phyloP scores from a whole-genome alignment of 441 rosid species.

The Adansonia gregorii region DNA sequence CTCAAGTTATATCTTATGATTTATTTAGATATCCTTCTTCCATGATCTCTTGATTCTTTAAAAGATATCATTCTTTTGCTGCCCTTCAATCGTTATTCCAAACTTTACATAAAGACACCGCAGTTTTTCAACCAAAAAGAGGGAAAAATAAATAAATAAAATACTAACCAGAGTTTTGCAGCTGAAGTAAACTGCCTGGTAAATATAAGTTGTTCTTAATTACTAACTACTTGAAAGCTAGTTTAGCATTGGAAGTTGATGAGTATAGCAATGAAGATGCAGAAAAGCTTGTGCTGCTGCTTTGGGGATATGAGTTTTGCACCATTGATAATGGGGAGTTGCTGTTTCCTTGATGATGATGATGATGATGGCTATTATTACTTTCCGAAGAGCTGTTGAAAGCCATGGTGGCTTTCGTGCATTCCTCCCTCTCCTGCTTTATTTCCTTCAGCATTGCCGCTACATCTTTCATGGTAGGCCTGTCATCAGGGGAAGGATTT shows the following conservation, averaged over 20 bases:
- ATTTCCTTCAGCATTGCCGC: slow-evolving; percentile 74
- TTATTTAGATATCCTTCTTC: too few species aligned
- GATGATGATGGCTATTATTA: background rate
- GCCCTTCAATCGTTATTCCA: slow-evolving; percentile 20
- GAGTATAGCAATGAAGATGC: slow-evolving; percentile 59
- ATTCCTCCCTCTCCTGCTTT: slow-evolving; percentile 55
- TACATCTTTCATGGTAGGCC: slow-evolving; percentile 82
- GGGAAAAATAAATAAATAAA: slow-evolving; percentile 6
- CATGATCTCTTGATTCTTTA: slow-evolving; percentile 1
- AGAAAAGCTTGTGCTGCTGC: slow-evolving; percentile 67
- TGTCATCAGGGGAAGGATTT: slow-evolving; percentile 56
- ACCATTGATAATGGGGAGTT: slow-evolving; percentile 28
- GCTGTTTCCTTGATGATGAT: slow-evolving; percentile 29
- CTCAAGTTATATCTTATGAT: background rate
- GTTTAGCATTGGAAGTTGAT: slow-evolving; percentile 46
- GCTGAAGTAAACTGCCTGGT: background rate
- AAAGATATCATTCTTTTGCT: slow-evolving; percentile 18
- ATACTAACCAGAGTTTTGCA: background rate
- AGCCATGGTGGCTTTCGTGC: slow-evolving; percentile 44
- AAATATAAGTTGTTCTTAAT: slow-evolving; percentile 3
- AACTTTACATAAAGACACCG: slow-evolving; percentile 26
- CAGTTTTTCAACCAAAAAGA: slow-evolving; percentile 15
- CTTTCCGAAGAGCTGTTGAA: slow-evolving; percentile 35
- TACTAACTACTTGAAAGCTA: slow-evolving; percentile 38
- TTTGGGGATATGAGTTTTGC: slow-evolving; percentile 39